Evolutionary conservation across 2,329 filamentous ascomycete species (phyloP).

Genomic region (Fusarium floridanum): DNA sequence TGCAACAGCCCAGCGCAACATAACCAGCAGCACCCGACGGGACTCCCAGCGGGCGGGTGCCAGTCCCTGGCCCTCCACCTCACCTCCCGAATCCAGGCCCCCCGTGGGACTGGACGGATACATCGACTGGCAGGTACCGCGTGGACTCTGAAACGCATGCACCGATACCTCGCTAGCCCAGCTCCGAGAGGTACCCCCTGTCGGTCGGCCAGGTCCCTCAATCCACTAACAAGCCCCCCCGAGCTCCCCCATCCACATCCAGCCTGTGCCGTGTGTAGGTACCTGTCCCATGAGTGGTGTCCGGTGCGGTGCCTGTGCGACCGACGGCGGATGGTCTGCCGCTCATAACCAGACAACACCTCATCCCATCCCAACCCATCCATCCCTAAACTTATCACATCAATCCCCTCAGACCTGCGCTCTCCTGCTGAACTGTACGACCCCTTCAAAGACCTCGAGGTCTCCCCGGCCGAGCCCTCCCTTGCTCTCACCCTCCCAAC

Average conservation of each 20-base stretch:
- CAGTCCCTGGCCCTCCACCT: constrained; percentile 30
- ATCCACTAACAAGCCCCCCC: constrained; percentile 33
- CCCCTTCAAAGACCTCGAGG: constrained; percentile 36
- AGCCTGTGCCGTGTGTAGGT: constrained; percentile 15
- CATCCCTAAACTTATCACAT: constrained; percentile 19
- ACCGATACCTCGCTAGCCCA: constrained; percentile 29
- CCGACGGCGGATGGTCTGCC: constrained; percentile 14
- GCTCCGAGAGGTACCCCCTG: constrained; percentile 36
- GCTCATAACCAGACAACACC: constrained; percentile 41
- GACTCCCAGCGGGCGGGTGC: constrained; percentile 10
- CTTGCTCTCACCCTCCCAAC: constrained; percentile 42
- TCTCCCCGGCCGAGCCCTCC: constrained; percentile 34
- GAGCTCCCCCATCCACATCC: constrained; percentile 2
- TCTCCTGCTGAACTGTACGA: constrained; percentile 22
- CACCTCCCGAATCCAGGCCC: constrained; percentile 28
- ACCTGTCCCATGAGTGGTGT: constrained; percentile 11
- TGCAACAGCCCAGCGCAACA: constrained; percentile 41
- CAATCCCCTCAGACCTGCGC: constrained; percentile 13
- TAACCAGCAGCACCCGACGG: constrained; percentile 14
- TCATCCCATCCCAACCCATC: constrained; percentile 32
- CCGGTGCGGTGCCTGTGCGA: constrained; percentile 31
- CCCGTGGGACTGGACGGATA: constrained; percentile 18
- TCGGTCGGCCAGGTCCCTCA: constrained; percentile 31
- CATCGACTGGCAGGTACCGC: constrained; percentile 33
- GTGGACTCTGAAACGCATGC: constrained; percentile 30